phyloP scores from a whole-genome alignment of 305 asterid species.

The Fraxinus latifolia region DNA sequence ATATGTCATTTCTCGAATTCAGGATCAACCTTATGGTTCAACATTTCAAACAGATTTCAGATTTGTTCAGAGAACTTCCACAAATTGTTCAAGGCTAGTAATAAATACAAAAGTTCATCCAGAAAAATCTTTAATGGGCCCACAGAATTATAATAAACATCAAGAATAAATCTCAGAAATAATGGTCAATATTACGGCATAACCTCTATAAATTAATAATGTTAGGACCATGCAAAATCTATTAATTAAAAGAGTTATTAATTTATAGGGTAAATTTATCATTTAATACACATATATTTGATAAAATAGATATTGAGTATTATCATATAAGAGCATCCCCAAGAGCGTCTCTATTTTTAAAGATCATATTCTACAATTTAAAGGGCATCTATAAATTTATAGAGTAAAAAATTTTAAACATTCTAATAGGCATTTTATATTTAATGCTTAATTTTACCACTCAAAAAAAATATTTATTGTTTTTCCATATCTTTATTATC shows the following conservation, averaged over 20 bases:
- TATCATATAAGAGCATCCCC: not conserved
- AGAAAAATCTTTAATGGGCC: not conserved
- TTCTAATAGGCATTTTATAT: not conserved
- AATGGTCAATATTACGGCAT: not conserved
- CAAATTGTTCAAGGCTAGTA: not conserved
- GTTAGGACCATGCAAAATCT: not conserved
- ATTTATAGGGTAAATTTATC: not conserved
- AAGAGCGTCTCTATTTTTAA: not conserved
- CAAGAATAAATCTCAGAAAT: not conserved
- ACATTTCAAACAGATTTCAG: not conserved
- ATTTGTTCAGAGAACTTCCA: not conserved
- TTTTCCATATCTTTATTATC: not conserved
- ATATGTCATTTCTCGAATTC: not conserved
- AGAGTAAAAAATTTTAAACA: not conserved
- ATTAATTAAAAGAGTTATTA: not conserved
- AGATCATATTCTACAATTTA: not conserved
- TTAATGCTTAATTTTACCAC: not conserved
- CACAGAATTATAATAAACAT: not conserved
- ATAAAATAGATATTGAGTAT: not conserved
- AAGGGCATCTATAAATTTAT: not conserved
- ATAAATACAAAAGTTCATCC: not conserved
- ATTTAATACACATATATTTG: not conserved
- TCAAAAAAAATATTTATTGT: not conserved
- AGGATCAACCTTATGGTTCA: not conserved
- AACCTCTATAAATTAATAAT: not conserved